Percentiles rank a stretch among this genome's conserved stretches.
Evolutionary conservation across 306 rosid species (phyloP).

Genomic region (Myrica gale): DNA sequence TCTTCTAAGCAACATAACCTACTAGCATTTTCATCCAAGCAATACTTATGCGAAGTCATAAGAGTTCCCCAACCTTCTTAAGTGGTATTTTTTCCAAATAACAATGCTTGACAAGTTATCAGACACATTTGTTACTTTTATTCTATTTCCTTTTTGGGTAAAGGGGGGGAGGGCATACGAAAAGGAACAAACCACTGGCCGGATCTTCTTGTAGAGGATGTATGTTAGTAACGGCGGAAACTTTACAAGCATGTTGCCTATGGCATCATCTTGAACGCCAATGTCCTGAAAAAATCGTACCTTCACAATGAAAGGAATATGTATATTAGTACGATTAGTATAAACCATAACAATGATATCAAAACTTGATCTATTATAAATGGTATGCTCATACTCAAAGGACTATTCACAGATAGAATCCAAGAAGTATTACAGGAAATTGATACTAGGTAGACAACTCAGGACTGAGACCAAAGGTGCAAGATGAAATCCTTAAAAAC

Average conservation of each 20-base stretch:
- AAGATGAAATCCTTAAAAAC: background rate
- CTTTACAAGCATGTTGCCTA: slow-evolving; percentile 90
- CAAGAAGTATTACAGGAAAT: slow-evolving; percentile 17
- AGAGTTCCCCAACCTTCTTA: slow-evolving; percentile 2
- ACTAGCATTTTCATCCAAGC: slow-evolving; percentile 7
- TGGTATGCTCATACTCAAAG: background rate
- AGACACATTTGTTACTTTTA: too few relatives aligned
- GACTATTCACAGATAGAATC: background rate
- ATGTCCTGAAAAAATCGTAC: slow-evolving; percentile 73
- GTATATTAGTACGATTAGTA: slow-evolving; percentile 22
- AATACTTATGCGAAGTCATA: background rate
- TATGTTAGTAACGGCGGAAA: slow-evolving; percentile 82
- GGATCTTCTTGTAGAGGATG: slow-evolving; percentile 85
- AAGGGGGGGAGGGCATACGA: background rate
- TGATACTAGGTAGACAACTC: background rate
- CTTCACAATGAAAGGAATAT: slow-evolving; percentile 40
- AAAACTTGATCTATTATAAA: slow-evolving; percentile 3
- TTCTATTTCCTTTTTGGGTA: background rate
- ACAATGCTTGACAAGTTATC: background rate
- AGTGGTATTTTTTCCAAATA: background rate
- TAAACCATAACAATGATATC: slow-evolving; percentile 20
- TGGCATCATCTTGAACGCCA: slow-evolving; percentile 73
- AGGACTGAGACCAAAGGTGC: slow-evolving; percentile 19
- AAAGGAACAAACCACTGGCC: slow-evolving; percentile 76
- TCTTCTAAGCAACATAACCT: background rate